Evolutionary conservation across 805 yeast species (phyloP), one percentile per base, ranked within the genome.

Genomic region (Cyberlindnera petersonii): DNA sequence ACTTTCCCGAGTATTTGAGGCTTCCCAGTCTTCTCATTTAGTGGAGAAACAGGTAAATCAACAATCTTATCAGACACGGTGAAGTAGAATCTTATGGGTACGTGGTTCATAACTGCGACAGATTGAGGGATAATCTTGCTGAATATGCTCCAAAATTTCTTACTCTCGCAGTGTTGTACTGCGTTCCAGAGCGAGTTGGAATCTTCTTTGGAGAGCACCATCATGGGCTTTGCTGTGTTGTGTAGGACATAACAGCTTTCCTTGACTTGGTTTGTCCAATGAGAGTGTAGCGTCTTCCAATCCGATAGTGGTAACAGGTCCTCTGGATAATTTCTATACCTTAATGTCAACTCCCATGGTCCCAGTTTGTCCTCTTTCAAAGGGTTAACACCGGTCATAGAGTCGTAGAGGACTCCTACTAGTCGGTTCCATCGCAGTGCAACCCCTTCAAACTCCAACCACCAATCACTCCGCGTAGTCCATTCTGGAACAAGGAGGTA

Each of bases 221-320:
- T 83, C n/a, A 91, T 75, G 2, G 78, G 72, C 44, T 83, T 86
- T 6, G 95, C 72, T n/a, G 77, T 73, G 0, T 95, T 95, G 47
- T 81, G 77, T 26, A 84, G 58, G 0, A 87, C 75, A 52, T 71
- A 86, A 52, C 87, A 78, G 5, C 87, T 74, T 54, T 91, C 97
- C 53, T 93, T 91, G 56, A 87, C 63, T 43, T 79, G 87, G 55
- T 91, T 88, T 44, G 79, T 64, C 81, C 93, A 80, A 35, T 75
- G 70, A 35, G 70, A 73, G 31, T 61, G 68, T 42, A 77, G 47
- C 10, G 68, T 54, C 18, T 51, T 44, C 39, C 32, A n/a, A 4
- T 50, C 52, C 3, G 60, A 40, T 33, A 59, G 39, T 33, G 75
- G 68, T 11, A 75, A 63, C 17, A 82, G 50, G 20, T 66, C 71